phyloP scores from a whole-genome alignment of 345 rosid species.

The Acer campestre region DNA sequence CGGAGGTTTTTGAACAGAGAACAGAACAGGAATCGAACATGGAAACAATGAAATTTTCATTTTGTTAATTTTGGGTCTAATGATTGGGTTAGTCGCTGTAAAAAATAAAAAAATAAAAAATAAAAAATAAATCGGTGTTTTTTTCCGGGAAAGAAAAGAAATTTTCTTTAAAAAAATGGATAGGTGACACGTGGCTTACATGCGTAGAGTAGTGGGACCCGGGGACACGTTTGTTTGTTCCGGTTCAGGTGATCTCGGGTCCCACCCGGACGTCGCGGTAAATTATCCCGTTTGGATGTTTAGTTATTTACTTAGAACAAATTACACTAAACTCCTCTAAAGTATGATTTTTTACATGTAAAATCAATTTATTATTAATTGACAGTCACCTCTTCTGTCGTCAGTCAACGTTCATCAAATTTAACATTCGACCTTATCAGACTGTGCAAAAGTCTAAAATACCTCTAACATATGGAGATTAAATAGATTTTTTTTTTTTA shows the following conservation, averaged over 20 bases:
- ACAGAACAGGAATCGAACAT: constrained; percentile 25
- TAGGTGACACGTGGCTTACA: constrained; percentile 11
- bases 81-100: constrained; percentile 23
- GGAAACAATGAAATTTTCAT: constrained; percentile 29
- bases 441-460: no score
- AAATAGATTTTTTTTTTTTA: no score
- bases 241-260: neutral
- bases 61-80: constrained; percentile 12
- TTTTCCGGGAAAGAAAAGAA: neutral
- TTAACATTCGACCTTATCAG: no score
- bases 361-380: no score
- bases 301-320: no score
- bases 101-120: no score
- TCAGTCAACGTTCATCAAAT: no score
- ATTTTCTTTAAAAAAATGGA: neutral
- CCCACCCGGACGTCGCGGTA: neutral
- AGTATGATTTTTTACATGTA: no score
- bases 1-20: constrained; percentile 35
- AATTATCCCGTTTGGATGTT: no score
- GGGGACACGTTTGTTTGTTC: neutral
- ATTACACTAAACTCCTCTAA: no score
- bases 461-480: no score
- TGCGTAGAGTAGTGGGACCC: constrained; percentile 14
- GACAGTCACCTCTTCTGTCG: no score
- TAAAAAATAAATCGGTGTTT: neutral